Evolutionary conservation across 495 filamentous ascomycete genomes (phyloP).

Genomic region (Hypoxylon lienhwacheense): DNA sequence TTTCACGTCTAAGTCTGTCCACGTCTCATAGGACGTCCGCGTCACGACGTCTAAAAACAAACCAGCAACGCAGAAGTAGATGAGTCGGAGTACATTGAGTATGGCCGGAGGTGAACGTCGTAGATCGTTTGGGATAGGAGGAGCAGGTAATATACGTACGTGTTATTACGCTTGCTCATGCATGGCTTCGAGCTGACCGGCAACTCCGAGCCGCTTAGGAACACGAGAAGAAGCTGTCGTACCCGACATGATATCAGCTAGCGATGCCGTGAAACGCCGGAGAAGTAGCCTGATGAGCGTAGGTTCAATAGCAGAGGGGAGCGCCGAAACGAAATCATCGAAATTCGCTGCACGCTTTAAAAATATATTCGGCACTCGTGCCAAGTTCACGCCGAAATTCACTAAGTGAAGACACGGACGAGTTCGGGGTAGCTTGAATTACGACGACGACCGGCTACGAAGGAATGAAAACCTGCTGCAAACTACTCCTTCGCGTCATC

Average conservation of each 20-base stretch:
- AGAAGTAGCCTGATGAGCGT: conserved; percentile 21
- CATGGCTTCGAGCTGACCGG: not conserved
- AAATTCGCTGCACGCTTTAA: conserved; percentile 19
- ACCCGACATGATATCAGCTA: conserved; percentile 5
- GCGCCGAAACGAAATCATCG: conserved; percentile 16
- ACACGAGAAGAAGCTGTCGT: conserved; percentile 24
- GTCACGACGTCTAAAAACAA: not conserved
- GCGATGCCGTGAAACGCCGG: conserved; percentile 16
- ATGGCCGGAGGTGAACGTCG: conserved; percentile 21
- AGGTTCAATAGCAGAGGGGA: conserved; percentile 8
- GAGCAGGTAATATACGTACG: conserved; percentile 41
- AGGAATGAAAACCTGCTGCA: not conserved
- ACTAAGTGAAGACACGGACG: not conserved
- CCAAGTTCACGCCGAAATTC: conserved; percentile 11
- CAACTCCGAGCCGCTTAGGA: conserved; percentile 2
- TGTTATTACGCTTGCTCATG: not conserved
- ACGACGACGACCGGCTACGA: not conserved
- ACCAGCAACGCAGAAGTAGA: not conserved
- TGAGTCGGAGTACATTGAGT: not conserved
- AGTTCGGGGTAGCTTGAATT: not conserved
- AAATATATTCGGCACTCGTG: conserved; percentile 10
- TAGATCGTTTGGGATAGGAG: conserved; percentile 40
- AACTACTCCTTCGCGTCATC: not conserved
- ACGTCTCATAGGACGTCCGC: not conserved
- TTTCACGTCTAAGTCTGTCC: not conserved